A percentile compares a stretch with the other conserved stretches of the same genome.
Evolutionary conservation across 2,329 filamentous ascomycete genomes (phyloP).

Genomic region (Chalaropsis thielavioides): DNA sequence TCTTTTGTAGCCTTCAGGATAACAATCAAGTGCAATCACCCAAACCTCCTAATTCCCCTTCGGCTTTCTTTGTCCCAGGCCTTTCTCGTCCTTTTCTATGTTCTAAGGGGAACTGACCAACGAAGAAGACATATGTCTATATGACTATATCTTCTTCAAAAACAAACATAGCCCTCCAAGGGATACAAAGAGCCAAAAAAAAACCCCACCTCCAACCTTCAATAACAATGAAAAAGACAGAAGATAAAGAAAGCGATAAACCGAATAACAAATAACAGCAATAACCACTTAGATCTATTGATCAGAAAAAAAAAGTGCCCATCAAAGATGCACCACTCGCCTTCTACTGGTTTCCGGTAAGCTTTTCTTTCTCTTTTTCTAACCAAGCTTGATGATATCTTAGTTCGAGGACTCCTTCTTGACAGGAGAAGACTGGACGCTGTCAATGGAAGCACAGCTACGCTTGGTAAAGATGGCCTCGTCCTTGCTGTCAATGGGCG

Average conservation of each 20-base stretch:
- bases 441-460: conserved; percentile 31
- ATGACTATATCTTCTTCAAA: background rate
- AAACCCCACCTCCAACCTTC: background rate
- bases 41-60: background rate
- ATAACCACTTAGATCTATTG: conserved; percentile 1
- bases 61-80: background rate
- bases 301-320: background rate
- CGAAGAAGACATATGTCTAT: background rate
- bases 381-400: conserved; percentile 5
- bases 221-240: conserved; percentile 9
- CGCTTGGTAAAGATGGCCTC: conserved; percentile 41
- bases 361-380: conserved; percentile 1
- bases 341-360: background rate
- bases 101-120: background rate
- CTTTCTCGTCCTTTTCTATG: conserved; percentile 2
- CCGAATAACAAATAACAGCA: conserved; percentile 8
- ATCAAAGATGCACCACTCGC: background rate
- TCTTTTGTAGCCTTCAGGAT: conserved; percentile 5
- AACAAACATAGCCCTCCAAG: background rate
- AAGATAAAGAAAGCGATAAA: conserved; percentile 9
- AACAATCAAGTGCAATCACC: conserved; percentile 3
- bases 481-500: conserved; percentile 38
- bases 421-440: conserved; percentile 35
- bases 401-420: conserved; percentile 22
- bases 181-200: conserved; percentile 4